phyloP scores from a whole-genome alignment of 495 filamentous ascomycete genomes.

The Cercophora newfieldiana region DNA sequence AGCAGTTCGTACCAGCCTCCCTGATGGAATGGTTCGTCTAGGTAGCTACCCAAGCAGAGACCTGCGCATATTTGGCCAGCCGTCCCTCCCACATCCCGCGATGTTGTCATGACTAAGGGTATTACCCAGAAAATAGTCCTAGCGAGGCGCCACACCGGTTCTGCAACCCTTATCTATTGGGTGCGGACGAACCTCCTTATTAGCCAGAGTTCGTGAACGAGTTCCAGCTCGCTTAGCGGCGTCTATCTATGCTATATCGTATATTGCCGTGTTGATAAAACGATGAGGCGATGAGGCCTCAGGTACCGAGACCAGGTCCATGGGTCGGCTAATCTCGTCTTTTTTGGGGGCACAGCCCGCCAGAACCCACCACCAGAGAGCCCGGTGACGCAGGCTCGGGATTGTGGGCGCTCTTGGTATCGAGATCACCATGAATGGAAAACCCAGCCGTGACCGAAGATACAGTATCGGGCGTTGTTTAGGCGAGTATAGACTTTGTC shows the following conservation, averaged over 20 bases:
- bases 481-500: not conserved
- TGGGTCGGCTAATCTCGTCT: not conserved
- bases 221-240: not conserved
- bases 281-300: not conserved
- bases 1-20: not conserved
- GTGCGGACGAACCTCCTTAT: not conserved
- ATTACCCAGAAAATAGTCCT: not conserved
- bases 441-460: not conserved
- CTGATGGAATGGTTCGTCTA: no score
- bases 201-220: not conserved
- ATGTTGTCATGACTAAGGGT: no score
- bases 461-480: not conserved
- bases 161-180: not conserved
- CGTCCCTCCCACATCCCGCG: no score
- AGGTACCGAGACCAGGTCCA: not conserved
- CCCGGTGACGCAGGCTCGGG: not conserved
- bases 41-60: not conserved
- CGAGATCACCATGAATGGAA: not conserved
- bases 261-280: not conserved
- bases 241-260: not conserved
- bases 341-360: no score
- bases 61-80: not conserved
- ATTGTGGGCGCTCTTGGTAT: not conserved
- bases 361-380: not conserved
- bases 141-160: not conserved